phyloP scores from a whole-genome alignment of 768 basidiomycete genomes.

The Phaffia tasmanica region DNA sequence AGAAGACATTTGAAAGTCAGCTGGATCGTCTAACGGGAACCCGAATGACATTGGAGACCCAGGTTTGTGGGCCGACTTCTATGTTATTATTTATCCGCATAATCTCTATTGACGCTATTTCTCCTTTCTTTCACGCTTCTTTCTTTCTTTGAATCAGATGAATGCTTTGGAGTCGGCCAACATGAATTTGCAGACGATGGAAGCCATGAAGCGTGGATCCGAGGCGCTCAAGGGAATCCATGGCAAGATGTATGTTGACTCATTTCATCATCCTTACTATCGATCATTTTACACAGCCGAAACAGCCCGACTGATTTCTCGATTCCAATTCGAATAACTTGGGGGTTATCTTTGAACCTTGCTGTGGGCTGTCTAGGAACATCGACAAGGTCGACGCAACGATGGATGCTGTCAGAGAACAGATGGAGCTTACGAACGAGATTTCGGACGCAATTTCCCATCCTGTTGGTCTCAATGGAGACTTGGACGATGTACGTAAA shows the following conservation, averaged over 20 bases:
- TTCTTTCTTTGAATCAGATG: conserved; percentile 41
- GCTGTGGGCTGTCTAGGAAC: conserved; percentile 44
- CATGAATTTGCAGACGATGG: conserved; percentile 93
- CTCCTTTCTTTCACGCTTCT: neutral
- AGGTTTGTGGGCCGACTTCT: conserved; percentile 39
- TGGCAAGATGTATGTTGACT: conserved; percentile 61
- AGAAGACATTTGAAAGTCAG: conserved; percentile 79
- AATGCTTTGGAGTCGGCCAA: conserved; percentile 96
- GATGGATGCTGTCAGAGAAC: conserved; percentile 77
- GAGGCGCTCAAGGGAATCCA: conserved; percentile 83
- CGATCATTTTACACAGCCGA: neutral
- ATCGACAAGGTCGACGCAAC: conserved; percentile 80
- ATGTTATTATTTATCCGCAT: neutral
- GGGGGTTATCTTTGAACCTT: neutral
- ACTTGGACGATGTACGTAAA: conserved; percentile 58
- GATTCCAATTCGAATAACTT: neutral
- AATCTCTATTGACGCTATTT: neutral
- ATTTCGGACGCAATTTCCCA: conserved; percentile 77
- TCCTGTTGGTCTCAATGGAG: conserved; percentile 49
- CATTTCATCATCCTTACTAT: neutral
- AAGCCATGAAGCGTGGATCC: conserved; percentile 90
- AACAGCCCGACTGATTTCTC: neutral
- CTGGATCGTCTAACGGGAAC: conserved; percentile 74
- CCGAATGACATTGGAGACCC: conserved; percentile 83
- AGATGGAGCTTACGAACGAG: conserved; percentile 84